Conservation (phyloP, 352 stramenopile genomes). For the Globisporangium canariense region DNA sequence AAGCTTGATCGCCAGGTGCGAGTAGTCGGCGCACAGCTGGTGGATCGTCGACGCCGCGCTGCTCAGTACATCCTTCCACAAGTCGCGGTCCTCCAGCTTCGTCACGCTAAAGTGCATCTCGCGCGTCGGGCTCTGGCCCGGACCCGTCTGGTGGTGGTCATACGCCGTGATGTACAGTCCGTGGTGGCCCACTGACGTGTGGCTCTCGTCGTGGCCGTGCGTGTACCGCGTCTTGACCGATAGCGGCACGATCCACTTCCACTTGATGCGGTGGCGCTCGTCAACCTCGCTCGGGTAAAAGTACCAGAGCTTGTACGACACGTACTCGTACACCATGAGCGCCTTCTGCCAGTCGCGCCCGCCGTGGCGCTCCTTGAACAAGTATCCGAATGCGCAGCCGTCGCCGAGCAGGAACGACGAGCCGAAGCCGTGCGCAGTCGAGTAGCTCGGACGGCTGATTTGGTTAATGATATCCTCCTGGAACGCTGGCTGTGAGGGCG, state of each 20-base stretch:
- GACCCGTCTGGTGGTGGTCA: slow-evolving; percentile 60
- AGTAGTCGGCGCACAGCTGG: slow-evolving; percentile 66
- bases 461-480: slow-evolving; percentile 88
- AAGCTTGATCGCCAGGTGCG: slow-evolving; percentile 50
- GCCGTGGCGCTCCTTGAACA: slow-evolving; percentile 73
- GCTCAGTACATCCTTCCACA: slow-evolving; percentile 73
- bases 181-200: slow-evolving; percentile 81
- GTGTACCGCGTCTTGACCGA: slow-evolving; percentile 73
- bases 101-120: slow-evolving; percentile 85
- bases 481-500: slow-evolving; percentile 64
- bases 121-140: slow-evolving; percentile 48
- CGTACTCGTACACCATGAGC: slow-evolving; percentile 84
- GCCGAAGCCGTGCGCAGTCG: slow-evolving; percentile 74
- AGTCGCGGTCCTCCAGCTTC: slow-evolving; percentile 78
- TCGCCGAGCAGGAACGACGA: slow-evolving; percentile 85
- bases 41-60: slow-evolving; percentile 60
- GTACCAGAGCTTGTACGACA: slow-evolving; percentile 87
- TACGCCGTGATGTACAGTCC: slow-evolving; percentile 80
- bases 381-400: slow-evolving; percentile 80
- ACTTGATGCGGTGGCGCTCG: slow-evolving; percentile 75
- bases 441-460: slow-evolving; percentile 83
- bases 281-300: slow-evolving; percentile 87
- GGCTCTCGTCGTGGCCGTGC: slow-evolving; percentile 81
- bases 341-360: slow-evolving; percentile 77
- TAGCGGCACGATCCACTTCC: slow-evolving; percentile 86